Conservation (phyloP, 352 stramenopile genomes). For the Globisporangium paddicum region DNA sequence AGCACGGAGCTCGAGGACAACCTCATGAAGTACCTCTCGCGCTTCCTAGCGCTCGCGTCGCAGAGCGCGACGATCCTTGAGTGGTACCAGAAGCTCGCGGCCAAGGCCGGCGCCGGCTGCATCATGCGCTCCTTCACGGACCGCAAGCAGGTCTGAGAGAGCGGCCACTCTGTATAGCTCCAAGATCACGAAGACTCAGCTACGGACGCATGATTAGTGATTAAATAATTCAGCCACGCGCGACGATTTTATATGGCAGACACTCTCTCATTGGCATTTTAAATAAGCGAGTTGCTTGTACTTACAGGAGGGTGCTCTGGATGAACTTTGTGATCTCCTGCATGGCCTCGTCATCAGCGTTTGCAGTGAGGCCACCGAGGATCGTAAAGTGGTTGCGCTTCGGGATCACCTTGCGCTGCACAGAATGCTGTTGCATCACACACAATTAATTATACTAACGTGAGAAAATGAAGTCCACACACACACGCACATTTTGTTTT, state of each 20-base stretch:
- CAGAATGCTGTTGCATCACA: slow-evolving; percentile 20
- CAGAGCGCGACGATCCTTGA: slow-evolving; percentile 83
- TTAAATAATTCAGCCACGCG: background rate
- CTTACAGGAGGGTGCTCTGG: background rate
- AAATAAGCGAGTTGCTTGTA: background rate
- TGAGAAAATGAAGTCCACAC: background rate
- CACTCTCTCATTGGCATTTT: too few species aligned
- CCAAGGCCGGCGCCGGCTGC: slow-evolving; percentile 83
- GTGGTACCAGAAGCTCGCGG: slow-evolving; percentile 84
- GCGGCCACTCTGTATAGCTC: background rate
- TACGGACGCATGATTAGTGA: background rate
- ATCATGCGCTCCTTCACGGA: slow-evolving; percentile 88
- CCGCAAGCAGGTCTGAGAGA: slow-evolving; percentile 84
- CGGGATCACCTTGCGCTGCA: slow-evolving; percentile 39
- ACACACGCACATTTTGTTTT: background rate
- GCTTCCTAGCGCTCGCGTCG: slow-evolving; percentile 61
- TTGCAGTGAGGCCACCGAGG: slow-evolving; percentile 45
- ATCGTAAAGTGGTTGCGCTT: slow-evolving; percentile 77
- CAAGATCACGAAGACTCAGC: background rate
- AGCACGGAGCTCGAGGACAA: slow-evolving; percentile 62
- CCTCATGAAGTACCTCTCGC: slow-evolving; percentile 90
- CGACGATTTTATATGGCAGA: too few species aligned
- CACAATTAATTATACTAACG: too few species aligned
- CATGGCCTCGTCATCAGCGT: slow-evolving; percentile 34
- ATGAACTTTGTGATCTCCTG: slow-evolving; percentile 44